Evolutionary conservation across 805 yeast species (phyloP).

Genomic region (Yamadazyma scolyti): DNA sequence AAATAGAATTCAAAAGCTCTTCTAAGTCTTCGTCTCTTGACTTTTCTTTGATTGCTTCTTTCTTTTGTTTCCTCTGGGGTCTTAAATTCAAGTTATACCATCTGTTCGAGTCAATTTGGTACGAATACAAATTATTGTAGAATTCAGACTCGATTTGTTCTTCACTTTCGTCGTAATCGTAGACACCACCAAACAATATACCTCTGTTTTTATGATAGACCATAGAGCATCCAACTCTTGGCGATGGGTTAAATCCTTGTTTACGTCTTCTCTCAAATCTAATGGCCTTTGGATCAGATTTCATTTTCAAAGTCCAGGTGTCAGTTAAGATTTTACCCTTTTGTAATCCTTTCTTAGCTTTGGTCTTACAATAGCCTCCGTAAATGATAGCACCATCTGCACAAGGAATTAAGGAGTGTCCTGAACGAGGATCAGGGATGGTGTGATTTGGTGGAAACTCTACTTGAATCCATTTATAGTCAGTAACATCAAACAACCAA

Average conservation of each 20-base stretch:
- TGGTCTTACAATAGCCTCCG: conserved; percentile 94
- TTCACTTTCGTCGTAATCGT: conserved; percentile 91
- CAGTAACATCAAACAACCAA: conserved; percentile 90
- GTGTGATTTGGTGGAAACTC: conserved; percentile 80
- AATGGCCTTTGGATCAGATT: conserved; percentile 67
- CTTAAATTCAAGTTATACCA: conserved; percentile 77
- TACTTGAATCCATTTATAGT: conserved; percentile 86
- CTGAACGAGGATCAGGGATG: conserved; percentile 88
- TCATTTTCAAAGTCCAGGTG: conserved; percentile 85
- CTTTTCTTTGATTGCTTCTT: conserved; percentile 37
- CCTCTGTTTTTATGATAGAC: conserved; percentile 90
- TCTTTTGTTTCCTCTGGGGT: conserved; percentile 52
- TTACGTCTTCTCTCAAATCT: conserved; percentile 89
- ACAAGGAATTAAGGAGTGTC: conserved; percentile 79
- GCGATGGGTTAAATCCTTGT: conserved; percentile 86
- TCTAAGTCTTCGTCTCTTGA: conserved; percentile 78
- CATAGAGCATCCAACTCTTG: conserved; percentile 94
- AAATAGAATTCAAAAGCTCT: conserved; percentile 68
- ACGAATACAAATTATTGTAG: conserved; percentile 75
- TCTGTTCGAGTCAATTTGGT: conserved; percentile 80
- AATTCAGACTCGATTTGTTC: conserved; percentile 83
- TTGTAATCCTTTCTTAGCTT: conserved; percentile 82
- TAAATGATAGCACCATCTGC: conserved; percentile 80
- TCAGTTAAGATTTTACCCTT: conserved; percentile 89
- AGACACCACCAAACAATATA: conserved; percentile 91